Evolutionary conservation across 352 stramenopile genomes (phyloP).

Genomic region (Phytophthora vignae): DNA sequence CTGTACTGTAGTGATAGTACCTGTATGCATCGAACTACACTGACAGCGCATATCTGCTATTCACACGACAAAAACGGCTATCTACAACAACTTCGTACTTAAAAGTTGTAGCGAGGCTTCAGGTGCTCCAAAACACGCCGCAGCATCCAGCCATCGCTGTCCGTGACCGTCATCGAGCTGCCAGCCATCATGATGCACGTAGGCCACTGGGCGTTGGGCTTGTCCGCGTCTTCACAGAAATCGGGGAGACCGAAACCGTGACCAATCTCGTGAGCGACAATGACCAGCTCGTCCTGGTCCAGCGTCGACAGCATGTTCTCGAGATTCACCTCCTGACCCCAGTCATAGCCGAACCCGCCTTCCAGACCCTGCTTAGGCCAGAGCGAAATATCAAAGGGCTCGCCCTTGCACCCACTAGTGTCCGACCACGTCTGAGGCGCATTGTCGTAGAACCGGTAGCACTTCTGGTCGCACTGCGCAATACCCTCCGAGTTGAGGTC

Average conservation of each 20-base stretch:
- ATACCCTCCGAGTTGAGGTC: slow-evolving; percentile 32
- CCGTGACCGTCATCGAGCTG: slow-evolving; percentile 20
- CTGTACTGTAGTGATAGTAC: too few species aligned
- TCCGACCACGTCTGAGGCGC: slow-evolving; percentile 14
- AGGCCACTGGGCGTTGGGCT: slow-evolving; percentile 9
- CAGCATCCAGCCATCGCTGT: slow-evolving; percentile 33
- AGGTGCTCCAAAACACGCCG: slow-evolving; percentile 23
- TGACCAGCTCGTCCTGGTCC: slow-evolving; percentile 28
- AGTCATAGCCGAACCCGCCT: slow-evolving; percentile 31
- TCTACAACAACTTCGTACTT: not conserved
- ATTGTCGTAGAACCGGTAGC: slow-evolving; percentile 40
- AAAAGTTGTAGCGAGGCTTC: slow-evolving; percentile 28
- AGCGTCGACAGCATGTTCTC: slow-evolving; percentile 26
- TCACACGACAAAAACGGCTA: not conserved
- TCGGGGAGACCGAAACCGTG: slow-evolving; percentile 28
- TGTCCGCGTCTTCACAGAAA: slow-evolving; percentile 15
- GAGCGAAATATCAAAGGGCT: slow-evolving; percentile 41
- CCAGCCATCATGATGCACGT: slow-evolving; percentile 29
- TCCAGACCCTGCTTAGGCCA: slow-evolving; percentile 33
- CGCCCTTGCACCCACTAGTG: slow-evolving; percentile 6
- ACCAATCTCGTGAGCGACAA: slow-evolving; percentile 46
- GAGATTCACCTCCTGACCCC: not conserved
- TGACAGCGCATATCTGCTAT: not conserved
- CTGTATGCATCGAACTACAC: not conserved
- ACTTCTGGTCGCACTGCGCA: slow-evolving; percentile 32